Percentiles rank a stretch among this genome's conserved stretches.
phyloP scores from a whole-genome alignment of 169 alveolate genomes.

The Cyclospora cayetanensis region DNA sequence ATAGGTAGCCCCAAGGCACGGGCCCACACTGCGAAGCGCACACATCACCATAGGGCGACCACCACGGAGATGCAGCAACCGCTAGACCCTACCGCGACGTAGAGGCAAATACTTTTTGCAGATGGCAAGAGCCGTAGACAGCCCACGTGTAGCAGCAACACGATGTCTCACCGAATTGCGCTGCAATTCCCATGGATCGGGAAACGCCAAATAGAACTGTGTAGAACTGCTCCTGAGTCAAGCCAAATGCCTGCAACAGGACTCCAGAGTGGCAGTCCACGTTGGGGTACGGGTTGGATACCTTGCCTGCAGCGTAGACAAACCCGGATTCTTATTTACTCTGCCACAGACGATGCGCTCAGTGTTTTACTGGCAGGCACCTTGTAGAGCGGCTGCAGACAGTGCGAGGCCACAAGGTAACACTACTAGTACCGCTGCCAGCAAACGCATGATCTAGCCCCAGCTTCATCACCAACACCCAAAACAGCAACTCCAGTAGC shows the following conservation, averaged over 20 bases:
- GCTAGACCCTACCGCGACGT: neutral
- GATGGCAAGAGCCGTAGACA: neutral
- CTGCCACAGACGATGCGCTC: no score
- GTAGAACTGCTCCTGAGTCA: constrained; percentile 90
- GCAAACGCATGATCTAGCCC: no score
- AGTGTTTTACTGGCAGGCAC: no score
- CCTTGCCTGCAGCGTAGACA: constrained; percentile 81
- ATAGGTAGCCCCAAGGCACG: constrained; percentile 88
- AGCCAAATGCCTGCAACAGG: constrained; percentile 90
- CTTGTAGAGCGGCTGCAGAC: no score
- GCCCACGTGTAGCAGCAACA: neutral
- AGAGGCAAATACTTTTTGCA: neutral
- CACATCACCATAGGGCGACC: neutral
- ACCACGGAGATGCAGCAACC: neutral
- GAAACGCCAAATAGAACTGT: constrained; percentile 96
- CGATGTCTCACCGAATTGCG: constrained; percentile 79
- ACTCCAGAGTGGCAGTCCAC: constrained; percentile 97
- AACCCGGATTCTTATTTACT: no score
- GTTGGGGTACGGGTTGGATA: constrained; percentile 96
- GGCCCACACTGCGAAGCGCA: constrained; percentile 77
- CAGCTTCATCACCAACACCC: neutral
- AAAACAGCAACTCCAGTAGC: neutral
- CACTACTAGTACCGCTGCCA: no score
- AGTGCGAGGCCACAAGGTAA: no score
- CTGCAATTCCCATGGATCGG: constrained; percentile 93